phyloP scores from a whole-genome alignment of 1,284 basidiomycete species.

The Leucoagaricus sp. region DNA sequence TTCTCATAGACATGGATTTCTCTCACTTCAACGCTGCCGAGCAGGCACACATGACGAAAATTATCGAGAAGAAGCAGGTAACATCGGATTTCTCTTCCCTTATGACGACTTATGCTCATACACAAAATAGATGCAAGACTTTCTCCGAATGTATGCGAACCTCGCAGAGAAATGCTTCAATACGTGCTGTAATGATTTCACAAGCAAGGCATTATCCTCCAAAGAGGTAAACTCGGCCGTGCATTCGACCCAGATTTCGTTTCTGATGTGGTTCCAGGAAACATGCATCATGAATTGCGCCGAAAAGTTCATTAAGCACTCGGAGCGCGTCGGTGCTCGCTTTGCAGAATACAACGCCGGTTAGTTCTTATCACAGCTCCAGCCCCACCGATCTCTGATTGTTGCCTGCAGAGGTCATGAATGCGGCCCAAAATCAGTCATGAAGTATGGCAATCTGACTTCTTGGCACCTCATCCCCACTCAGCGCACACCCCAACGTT shows the following conservation, averaged over 20 bases:
- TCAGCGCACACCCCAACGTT: neutral
- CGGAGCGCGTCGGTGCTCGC: constrained; percentile 89
- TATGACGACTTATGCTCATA: too few relatives aligned
- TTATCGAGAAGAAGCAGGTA: constrained; percentile 95
- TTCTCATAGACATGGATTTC: constrained; percentile 70
- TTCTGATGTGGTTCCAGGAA: constrained; percentile 45
- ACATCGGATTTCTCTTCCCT: constrained; percentile 19
- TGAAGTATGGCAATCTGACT: constrained; percentile 2
- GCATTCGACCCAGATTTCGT: neutral
- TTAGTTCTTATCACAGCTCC: constrained; percentile 38
- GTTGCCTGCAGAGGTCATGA: constrained; percentile 32
- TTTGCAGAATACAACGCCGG: constrained; percentile 92
- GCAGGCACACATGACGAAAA: constrained; percentile 87
- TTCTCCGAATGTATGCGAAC: constrained; percentile 94
- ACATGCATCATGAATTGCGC: constrained; percentile 73
- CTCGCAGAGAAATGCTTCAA: constrained; percentile 97
- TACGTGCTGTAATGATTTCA: constrained; percentile 95
- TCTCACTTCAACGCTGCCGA: constrained; percentile 83
- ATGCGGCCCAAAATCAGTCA: constrained; percentile 23
- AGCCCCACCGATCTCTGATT: neutral
- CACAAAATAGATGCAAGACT: constrained; percentile 89
- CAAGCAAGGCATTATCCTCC: constrained; percentile 87
- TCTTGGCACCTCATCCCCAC: neutral
- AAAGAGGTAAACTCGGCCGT: constrained; percentile 75
- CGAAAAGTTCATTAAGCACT: constrained; percentile 98